A percentile compares a stretch with the other conserved stretches of the same genome.
phyloP scores from a whole-genome alignment of 192 early-diverging fungal genomes.

The Backusella circina region DNA sequence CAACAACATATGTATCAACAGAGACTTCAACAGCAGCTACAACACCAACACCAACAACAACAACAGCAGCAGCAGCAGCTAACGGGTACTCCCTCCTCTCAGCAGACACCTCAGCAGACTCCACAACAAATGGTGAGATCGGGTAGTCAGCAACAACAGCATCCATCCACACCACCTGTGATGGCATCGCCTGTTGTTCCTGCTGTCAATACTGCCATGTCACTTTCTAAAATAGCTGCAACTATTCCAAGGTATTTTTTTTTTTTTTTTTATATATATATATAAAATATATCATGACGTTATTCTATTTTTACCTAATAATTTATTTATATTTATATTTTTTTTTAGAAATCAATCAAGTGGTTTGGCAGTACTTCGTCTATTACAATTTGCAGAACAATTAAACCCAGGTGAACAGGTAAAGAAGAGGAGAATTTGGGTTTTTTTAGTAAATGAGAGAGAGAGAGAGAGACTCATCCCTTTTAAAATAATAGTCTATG shows the following conservation, averaged over 20 bases:
- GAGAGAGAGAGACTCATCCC: neutral
- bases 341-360: constrained; percentile 15
- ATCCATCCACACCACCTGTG: constrained; percentile 14
- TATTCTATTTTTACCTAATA: neutral
- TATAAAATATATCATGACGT: neutral
- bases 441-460: no score
- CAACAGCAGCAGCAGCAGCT: constrained; percentile 10
- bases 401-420: constrained; percentile 26
- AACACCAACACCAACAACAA: constrained; percentile 8
- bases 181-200: constrained; percentile 11
- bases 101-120: constrained; percentile 11
- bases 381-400: constrained; percentile 28
- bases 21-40: constrained; percentile 5
- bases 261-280: no score
- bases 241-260: neutral
- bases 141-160: neutral
- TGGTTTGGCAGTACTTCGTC: constrained; percentile 19
- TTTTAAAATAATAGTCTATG: neutral
- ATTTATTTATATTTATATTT: neutral
- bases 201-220: neutral
- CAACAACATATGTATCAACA: constrained; percentile 8
- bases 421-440: constrained; percentile 10
- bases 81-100: neutral
- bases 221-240: neutral
- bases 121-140: constrained; percentile 8